Conservation (phyloP, 2,329 filamentous ascomycete genomes). For the Diplocarpon mali region DNA sequence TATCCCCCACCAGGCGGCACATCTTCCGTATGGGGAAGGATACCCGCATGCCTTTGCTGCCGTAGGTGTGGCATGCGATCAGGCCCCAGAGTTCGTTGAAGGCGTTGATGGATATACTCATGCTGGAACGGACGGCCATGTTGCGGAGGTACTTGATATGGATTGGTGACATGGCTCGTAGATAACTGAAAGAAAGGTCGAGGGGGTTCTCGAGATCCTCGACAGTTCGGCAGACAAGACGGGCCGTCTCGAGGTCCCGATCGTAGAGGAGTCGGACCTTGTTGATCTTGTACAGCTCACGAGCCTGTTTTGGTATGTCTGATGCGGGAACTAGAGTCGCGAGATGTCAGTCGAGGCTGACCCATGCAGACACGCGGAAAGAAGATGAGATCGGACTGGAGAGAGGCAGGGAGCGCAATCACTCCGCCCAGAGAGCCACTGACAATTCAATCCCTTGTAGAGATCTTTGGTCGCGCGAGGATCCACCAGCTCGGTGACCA, state of each 20-base stretch:
- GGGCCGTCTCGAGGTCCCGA: slow-evolving; percentile 65
- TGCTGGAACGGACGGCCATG: slow-evolving; percentile 87
- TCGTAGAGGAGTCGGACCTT: slow-evolving; percentile 84
- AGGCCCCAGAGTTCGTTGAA: slow-evolving; percentile 81
- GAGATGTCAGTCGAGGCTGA: background rate
- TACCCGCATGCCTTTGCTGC: slow-evolving; percentile 69
- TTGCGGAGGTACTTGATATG: slow-evolving; percentile 79
- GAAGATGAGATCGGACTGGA: too few species aligned
- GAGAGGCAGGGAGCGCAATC: too few species aligned
- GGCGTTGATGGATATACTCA: slow-evolving; percentile 87
- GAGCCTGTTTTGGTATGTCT: slow-evolving; percentile 74
- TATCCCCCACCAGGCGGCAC: slow-evolving; percentile 79
- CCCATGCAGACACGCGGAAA: too few species aligned
- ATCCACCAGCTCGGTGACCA: slow-evolving; percentile 80
- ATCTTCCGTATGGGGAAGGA: slow-evolving; percentile 87
- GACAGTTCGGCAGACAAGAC: slow-evolving; percentile 67
- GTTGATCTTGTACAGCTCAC: slow-evolving; percentile 84
- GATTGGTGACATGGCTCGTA: slow-evolving; percentile 84
- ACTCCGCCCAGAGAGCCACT: background rate
- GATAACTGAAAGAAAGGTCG: slow-evolving; percentile 60
- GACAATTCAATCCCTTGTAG: slow-evolving; percentile 70
- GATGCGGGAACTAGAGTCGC: slow-evolving; percentile 39
- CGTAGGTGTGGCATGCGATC: slow-evolving; percentile 79
- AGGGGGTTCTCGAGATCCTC: slow-evolving; percentile 65
- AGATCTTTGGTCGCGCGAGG: slow-evolving; percentile 68